A percentile compares a stretch with the other conserved stretches of the same genome.
Conservation (phyloP, 257 asterid genomes). For the Fraxinus quadrangulata region DNA sequence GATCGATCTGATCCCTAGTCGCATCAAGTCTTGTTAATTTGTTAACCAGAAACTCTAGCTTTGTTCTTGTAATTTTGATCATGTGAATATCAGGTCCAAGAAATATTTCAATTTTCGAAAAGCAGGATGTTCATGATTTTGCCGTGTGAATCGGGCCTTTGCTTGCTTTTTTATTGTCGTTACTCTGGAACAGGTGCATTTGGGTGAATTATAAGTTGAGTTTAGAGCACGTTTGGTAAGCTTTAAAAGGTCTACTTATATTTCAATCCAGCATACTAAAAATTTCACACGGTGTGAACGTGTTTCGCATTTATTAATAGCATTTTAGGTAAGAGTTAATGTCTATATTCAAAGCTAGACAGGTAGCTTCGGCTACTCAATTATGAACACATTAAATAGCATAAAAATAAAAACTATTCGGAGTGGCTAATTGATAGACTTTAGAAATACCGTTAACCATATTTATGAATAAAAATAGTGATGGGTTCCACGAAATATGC, state of each 20-base stretch:
- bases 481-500: too few relatives aligned
- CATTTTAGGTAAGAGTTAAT: background rate
- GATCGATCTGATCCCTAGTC: too few relatives aligned
- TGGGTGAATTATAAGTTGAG: background rate
- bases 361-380: background rate
- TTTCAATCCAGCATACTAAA: too few relatives aligned
- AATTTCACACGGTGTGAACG: too few relatives aligned
- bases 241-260: too few relatives aligned
- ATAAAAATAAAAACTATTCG: too few relatives aligned
- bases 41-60: background rate
- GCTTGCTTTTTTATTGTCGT: background rate
- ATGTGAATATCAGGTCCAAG: background rate
- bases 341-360: background rate
- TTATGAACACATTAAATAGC: background rate
- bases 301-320: background rate
- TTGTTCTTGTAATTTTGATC: background rate
- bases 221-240: background rate
- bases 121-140: background rate
- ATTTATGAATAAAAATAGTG: too few relatives aligned
- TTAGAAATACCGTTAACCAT: too few relatives aligned
- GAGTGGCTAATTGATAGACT: background rate
- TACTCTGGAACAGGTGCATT: background rate
- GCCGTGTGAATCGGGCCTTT: background rate
- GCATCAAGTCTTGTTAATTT: too few relatives aligned
- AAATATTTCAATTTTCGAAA: background rate